phyloP scores from a whole-genome alignment of 2,329 filamentous ascomycete genomes.

The Dactylonectria macrodidyma region DNA sequence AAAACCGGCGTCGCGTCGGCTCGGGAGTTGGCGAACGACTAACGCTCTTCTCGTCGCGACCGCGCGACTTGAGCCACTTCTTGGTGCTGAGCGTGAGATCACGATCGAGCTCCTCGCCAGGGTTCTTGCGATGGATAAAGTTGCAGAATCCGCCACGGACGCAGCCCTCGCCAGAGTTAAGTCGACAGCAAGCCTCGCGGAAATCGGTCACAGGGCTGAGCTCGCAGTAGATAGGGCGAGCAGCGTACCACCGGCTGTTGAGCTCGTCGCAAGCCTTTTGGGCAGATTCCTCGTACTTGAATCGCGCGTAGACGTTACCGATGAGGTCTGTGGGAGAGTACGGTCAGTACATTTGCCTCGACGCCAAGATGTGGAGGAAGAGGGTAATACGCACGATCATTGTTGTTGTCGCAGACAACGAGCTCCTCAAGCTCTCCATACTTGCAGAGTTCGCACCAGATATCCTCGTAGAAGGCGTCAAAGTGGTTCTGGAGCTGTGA shows the following conservation, averaged over 20 bases:
- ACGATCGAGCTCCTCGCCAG: constrained; percentile 86
- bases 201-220: constrained; percentile 97
- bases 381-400: constrained; percentile 79
- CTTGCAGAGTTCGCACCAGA: constrained; percentile 99
- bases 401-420: constrained; percentile 99
- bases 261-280: constrained; percentile 94
- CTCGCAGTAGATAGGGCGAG: constrained; percentile 97
- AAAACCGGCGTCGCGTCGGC: constrained; percentile 81
- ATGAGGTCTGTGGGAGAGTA: constrained; percentile 78
- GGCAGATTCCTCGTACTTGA: constrained; percentile 99
- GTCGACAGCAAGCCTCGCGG: constrained; percentile 94
- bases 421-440: constrained; percentile 98
- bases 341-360: constrained; percentile 41
- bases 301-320: constrained; percentile 98
- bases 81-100: constrained; percentile 92
- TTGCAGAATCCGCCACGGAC: constrained; percentile 98
- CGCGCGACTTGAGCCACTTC: constrained; percentile 93
- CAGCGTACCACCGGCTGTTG: constrained; percentile 97
- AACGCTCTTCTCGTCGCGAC: constrained; percentile 86
- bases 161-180: constrained; percentile 96
- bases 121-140: constrained; percentile 99
- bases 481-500: constrained; percentile 99
- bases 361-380: background rate
- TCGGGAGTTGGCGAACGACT: constrained; percentile 90
- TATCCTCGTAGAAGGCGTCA: constrained; percentile 99